Percentiles rank a stretch among this genome's conserved stretches.
Evolutionary conservation across 202 grass and related monocot species (phyloP).

Genomic region (Dendrocalamus latiflorus): DNA sequence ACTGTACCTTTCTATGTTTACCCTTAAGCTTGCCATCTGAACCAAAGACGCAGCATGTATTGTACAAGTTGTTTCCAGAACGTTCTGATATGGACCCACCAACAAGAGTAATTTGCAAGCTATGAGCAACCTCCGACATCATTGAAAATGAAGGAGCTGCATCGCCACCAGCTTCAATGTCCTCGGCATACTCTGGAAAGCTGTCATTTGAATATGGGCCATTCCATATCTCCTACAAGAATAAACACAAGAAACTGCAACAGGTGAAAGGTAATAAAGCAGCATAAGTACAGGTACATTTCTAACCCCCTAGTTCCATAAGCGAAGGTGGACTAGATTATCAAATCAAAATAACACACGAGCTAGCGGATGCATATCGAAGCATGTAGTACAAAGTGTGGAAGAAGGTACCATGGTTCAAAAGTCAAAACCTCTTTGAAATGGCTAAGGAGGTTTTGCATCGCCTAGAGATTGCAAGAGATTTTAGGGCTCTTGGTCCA

Average conservation of each 20-base stretch:
- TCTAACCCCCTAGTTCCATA: neutral
- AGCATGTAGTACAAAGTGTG: neutral
- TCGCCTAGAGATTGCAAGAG: no score
- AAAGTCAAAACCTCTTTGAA: neutral
- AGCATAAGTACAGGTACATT: neutral
- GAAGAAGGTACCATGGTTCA: neutral
- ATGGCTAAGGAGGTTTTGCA: no score
- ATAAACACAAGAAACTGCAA: neutral
- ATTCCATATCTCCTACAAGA: conserved; percentile 92
- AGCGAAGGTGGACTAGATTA: neutral
- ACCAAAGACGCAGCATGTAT: conserved; percentile 86
- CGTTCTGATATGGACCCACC: conserved; percentile 93
- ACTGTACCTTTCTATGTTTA: conserved; percentile 86
- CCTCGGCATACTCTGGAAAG: conserved; percentile 86
- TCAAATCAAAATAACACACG: neutral
- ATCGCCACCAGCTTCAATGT: conserved; percentile 77
- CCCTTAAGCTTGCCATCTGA: conserved; percentile 85
- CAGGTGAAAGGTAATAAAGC: neutral
- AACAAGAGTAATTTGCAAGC: conserved; percentile 76
- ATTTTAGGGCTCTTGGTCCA: no score
- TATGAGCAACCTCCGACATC: conserved; percentile 68
- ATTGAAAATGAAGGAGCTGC: conserved; percentile 85
- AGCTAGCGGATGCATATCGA: neutral
- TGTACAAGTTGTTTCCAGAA: conserved; percentile 72
- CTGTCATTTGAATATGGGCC: conserved; percentile 90